Conservation (phyloP, 2,329 filamentous ascomycete genomes). For the Pseudogymnoascus sp. region DNA sequence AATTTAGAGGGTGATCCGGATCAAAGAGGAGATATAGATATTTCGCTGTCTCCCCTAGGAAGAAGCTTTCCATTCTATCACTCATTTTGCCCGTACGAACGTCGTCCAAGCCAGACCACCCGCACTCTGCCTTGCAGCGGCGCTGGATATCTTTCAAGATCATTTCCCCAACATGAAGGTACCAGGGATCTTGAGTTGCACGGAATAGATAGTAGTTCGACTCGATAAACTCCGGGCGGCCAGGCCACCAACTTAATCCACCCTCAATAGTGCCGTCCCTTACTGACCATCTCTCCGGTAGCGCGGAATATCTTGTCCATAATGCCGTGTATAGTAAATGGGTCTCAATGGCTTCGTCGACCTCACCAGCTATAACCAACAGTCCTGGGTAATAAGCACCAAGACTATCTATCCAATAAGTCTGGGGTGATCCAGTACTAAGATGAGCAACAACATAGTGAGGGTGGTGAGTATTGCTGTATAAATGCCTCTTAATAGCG, state of each 20-base stretch:
- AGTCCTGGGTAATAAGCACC: constrained; percentile 93
- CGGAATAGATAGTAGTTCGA: constrained; percentile 94
- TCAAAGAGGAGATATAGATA: constrained; percentile 92
- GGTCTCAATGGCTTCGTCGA: constrained; percentile 83
- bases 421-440: constrained; percentile 75
- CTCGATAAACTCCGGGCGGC: constrained; percentile 92
- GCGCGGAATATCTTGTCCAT: constrained; percentile 88
- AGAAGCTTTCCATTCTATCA: constrained; percentile 98
- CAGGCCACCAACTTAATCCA: constrained; percentile 88
- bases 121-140: constrained; percentile 82
- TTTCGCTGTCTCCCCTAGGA: constrained; percentile 90
- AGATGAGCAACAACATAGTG: constrained; percentile 90
- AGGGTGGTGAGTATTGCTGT: constrained; percentile 74
- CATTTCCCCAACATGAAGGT: constrained; percentile 94
- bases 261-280: constrained; percentile 75
- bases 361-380: constrained; percentile 73
- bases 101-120: constrained; percentile 84
- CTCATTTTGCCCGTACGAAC: constrained; percentile 75
- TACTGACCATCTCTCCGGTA: constrained; percentile 91
- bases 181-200: constrained; percentile 91
- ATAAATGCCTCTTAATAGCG: constrained; percentile 85
- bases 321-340: constrained; percentile 86
- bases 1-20: constrained; percentile 75
- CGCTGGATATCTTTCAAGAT: constrained; percentile 77
- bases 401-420: constrained; percentile 92